Evolutionary conservation across 202 grass and related monocot genomes (phyloP).

Genomic region (Dendrocalamus latiflorus): DNA sequence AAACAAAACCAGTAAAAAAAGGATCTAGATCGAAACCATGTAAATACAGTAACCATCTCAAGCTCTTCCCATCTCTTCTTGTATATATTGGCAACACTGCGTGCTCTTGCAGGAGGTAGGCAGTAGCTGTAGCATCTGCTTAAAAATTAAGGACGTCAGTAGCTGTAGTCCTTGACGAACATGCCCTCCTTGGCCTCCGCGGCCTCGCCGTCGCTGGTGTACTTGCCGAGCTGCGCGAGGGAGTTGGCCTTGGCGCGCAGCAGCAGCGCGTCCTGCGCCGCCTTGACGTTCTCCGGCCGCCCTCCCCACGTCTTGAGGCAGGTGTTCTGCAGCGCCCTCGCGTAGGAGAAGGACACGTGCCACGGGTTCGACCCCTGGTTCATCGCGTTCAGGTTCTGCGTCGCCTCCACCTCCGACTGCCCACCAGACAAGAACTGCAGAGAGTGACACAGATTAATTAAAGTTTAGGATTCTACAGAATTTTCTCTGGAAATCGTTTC

Average conservation of each 20-base stretch:
- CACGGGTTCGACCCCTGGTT: constrained; percentile 64
- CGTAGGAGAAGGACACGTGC: constrained; percentile 77
- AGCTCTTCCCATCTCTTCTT: too few species aligned
- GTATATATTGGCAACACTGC: too few species aligned
- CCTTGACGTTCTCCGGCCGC: constrained; percentile 54
- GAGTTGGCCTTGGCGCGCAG: constrained; percentile 69
- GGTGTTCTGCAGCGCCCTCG: constrained; percentile 75
- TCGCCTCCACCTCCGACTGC: constrained; percentile 87
- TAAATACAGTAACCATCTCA: too few species aligned
- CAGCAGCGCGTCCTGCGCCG: constrained; percentile 62
- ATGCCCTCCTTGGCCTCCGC: constrained; percentile 65
- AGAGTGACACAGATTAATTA: too few species aligned
- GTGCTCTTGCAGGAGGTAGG: too few species aligned
- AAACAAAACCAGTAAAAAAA: too few species aligned
- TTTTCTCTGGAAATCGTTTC: too few species aligned
- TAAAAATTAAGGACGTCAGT: too few species aligned
- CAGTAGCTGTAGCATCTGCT: too few species aligned
- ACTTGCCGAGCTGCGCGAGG: constrained; percentile 65
- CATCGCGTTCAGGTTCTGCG: constrained; percentile 85
- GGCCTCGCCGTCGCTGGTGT: constrained; percentile 60
- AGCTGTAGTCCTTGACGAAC: constrained; percentile 70
- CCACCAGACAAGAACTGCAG: constrained; percentile 67
- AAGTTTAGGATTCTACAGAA: too few species aligned
- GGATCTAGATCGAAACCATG: too few species aligned
- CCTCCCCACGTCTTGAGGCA: constrained; percentile 82